These are phyloP conservation scores for Fraxinus xanthoxyloides DNA, from an alignment of 305 asterid species.

Conservation along the genomic window DNA sequence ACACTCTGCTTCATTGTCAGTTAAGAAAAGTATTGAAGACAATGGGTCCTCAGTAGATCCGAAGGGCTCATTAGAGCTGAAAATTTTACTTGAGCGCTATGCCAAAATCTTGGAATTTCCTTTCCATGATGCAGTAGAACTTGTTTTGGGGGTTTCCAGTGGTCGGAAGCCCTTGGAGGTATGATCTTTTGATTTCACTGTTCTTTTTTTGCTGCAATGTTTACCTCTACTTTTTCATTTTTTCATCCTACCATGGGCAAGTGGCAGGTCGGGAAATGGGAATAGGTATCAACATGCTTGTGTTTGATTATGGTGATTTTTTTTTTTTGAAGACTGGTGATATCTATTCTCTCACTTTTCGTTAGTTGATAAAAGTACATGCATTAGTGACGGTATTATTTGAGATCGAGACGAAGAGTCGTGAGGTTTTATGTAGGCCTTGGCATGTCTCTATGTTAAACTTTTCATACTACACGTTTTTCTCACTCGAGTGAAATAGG, in stretches of 20 bases:
- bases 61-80: conserved; percentile 66
- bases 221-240: conserved; percentile 18
- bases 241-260: not conserved
- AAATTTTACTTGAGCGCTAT: conserved; percentile 76
- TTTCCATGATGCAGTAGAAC: conserved; percentile 79
- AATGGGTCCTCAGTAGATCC: conserved; percentile 64
- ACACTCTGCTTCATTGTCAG: conserved; percentile 67
- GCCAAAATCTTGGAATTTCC: conserved; percentile 69
- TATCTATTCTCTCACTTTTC: not conserved
- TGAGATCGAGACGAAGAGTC: not conserved
- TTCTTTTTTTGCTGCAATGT: not conserved
- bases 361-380: not conserved
- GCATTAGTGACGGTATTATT: not conserved
- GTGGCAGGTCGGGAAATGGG: not conserved
- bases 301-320: not conserved
- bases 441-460: not conserved
- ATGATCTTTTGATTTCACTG: conserved; percentile 20
- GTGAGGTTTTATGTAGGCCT: not conserved
- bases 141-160: conserved; percentile 60
- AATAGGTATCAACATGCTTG: not conserved
- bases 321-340: not conserved
- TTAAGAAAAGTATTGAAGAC: conserved; percentile 69
- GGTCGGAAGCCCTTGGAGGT: conserved; percentile 66
- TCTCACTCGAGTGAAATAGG: not conserved
- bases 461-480: not conserved